These are phyloP conservation scores for Fusarium sp. DNA, from an alignment of 2,329 filamentous ascomycete genomes.

Conservation along the genomic window DNA sequence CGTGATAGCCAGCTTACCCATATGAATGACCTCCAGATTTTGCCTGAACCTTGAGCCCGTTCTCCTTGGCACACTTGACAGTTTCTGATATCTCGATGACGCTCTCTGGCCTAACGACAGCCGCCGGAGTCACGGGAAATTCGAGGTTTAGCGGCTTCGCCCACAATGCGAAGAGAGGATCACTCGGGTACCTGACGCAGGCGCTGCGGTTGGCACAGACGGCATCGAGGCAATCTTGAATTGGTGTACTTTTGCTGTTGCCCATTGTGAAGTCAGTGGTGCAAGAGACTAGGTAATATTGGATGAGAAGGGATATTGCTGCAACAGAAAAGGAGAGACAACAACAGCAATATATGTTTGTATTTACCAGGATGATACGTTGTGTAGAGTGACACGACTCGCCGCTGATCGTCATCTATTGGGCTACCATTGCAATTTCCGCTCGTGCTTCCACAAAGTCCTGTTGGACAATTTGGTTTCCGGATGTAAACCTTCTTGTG, in stretches of 20 bases:
- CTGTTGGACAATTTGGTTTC: too few species aligned
- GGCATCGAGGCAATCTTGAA: constrained; percentile 57
- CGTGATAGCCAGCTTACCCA: constrained; percentile 52
- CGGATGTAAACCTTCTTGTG: too few species aligned
- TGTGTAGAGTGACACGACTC: too few species aligned
- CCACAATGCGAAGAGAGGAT: constrained; percentile 58
- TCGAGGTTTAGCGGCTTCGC: constrained; percentile 64
- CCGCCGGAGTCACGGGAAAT: constrained; percentile 59
- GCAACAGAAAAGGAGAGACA: too few species aligned
- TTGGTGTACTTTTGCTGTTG: constrained; percentile 51
- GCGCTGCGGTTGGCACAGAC: constrained; percentile 56
- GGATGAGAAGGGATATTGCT: too few species aligned
- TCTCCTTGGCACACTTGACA: constrained; percentile 63
- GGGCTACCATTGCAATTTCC: too few species aligned
- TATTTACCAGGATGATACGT: too few species aligned
- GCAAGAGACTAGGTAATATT: too few species aligned
- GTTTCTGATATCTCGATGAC: constrained; percentile 64
- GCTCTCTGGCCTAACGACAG: constrained; percentile 64
- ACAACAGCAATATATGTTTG: too few species aligned
- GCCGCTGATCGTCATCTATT: too few species aligned
- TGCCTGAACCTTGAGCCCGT: constrained; percentile 65
- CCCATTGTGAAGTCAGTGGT: constrained; percentile 57
- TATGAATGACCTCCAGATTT: constrained; percentile 73
- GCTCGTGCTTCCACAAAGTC: too few species aligned
- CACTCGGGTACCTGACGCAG: constrained; percentile 59